Evolutionary conservation across 2,329 filamentous ascomycete species (phyloP), one percentile per base, ranked within the genome.

Genomic region (Teratosphaeria pseudoeucalypti): DNA sequence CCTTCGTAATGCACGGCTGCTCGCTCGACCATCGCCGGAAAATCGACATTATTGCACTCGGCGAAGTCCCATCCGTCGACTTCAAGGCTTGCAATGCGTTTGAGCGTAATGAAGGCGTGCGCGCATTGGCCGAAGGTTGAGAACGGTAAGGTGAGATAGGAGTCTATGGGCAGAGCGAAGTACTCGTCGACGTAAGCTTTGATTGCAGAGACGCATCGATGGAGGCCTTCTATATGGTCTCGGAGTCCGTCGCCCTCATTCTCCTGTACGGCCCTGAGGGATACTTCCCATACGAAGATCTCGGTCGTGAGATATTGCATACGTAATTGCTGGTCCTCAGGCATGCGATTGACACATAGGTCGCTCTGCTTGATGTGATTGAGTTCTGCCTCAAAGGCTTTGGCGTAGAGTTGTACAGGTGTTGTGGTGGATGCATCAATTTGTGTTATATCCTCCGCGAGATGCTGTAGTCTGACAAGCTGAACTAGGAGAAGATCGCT

Each of bases 401-500:
- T 66, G 57, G 61, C 61, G 56, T 70, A 66, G 19, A 69, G 61
- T n/a, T 63, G 62, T 5, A 68, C 58, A 0, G 70, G 70, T 10
- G 64, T 68, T 10, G 64, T 68, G 23, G 60, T 61, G 10, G 68
- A 61, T 14, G 59, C 55, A 26, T 67, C 64, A 7, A 63, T 62
- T 11, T 63, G 63, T 27, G 63, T 60, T 5, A 68, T 64, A 2
- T 68, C 61, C 57, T 70, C 66, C 11, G 65, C 63, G 2, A 71
- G 57, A 12, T 64, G 64, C 55, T 72, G 69, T 19, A 67, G 60
- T 3, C 67, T 64, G 2, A 71, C 66, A 53, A 69, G 63, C 29
- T 69, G 67, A 2, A 69, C 66, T 5, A 71, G 65, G n/a, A 66
- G 61, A 10, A 64, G 56, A 47, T 72, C 70, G 59, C 64, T 69